Base-by-base conservation (phyloP, 2,329 filamentous ascomycete genomes). In the Neophaeococcomyces aloes region DNA sequence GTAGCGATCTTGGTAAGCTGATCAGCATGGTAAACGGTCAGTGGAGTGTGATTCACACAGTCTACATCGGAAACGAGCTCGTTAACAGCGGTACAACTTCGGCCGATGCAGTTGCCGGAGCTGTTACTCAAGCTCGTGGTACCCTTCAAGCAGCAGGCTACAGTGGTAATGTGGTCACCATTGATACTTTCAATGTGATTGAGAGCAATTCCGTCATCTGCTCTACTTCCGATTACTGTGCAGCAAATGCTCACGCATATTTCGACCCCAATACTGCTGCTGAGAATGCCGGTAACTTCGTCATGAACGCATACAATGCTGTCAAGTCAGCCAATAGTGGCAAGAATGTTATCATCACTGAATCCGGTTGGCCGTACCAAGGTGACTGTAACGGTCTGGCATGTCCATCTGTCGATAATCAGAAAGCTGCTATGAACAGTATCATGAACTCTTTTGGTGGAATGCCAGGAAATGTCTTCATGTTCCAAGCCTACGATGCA, bases 191-290 rank as follows among this genome's bases (percentile, higher is more conserved):
- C 56, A 71, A 75, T 17, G 78, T 81, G 4, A 71, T 79, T n/a
- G 66, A 79, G 37, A 64, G 68, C 39, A 74, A 89, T 54, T 80
- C 81, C 0, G 65, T 74, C 40, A 71, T 94, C 37, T 93, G 86
- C 64, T 61, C 78, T 19, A 71, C 68, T 35, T 84, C 82, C 1
- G 86, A 93, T 57, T 85, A 83, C 65, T 86, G 81, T 56, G 83
- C 85, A 13, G 75, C 82, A 59, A 94, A 94, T 64, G 76, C 79
- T 52, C 86, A 94, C 62, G 76, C 86, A 10, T 94, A 87, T 72
- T 94, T 91, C 61, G 83, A 93, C 54, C 63, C 69, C 3, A 75
- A 74, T 36, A 74, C 75, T 19, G 60, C 62, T 2, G 74, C 85
- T 1, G 62, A 66, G 1, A 62, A 75, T 25, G 78, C 86, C 2